These are phyloP conservation scores for Calonectria pseudoturangicola DNA, from an alignment of 2,329 filamentous ascomycete genomes.

Conservation along the genomic window DNA sequence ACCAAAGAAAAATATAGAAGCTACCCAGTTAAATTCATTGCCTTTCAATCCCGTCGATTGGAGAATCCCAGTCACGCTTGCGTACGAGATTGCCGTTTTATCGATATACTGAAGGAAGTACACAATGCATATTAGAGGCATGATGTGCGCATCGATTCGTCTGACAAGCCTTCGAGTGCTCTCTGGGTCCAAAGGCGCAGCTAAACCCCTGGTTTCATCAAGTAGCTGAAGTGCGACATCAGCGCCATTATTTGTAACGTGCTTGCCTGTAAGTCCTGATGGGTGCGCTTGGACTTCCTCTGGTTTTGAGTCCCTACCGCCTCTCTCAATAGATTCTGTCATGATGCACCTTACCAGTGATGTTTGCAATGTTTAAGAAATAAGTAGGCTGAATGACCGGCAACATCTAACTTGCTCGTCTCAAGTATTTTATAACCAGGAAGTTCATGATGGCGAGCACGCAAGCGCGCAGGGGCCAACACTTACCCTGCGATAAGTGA, in stretches of 20 bases:
- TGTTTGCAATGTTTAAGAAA: neutral
- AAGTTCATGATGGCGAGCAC: constrained; percentile 1
- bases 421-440: constrained; percentile 5
- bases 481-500: neutral
- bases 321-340: constrained; percentile 27
- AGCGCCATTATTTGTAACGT: constrained; percentile 23
- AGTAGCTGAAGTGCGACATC: constrained; percentile 47
- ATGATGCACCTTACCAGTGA: neutral
- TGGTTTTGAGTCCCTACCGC: neutral
- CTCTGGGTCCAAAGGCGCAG: constrained; percentile 39
- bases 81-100: constrained; percentile 53
- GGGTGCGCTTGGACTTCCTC: neutral
- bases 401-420: neutral
- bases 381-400: neutral
- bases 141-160: constrained; percentile 50
- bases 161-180: constrained; percentile 42
- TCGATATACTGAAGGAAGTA: constrained; percentile 54
- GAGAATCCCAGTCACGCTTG: constrained; percentile 51
- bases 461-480: constrained; percentile 28
- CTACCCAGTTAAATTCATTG: constrained; percentile 65
- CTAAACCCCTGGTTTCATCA: constrained; percentile 39
- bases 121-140: constrained; percentile 50
- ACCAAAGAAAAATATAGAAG: constrained; percentile 57
- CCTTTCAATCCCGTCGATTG: constrained; percentile 60
- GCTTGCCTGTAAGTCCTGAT: neutral